A percentile compares a stretch with the other conserved stretches of the same genome.
These are phyloP conservation scores for Saccharomyces hybrid DNA, from an alignment of 1,139 yeast species.

Conservation along the genomic window DNA sequence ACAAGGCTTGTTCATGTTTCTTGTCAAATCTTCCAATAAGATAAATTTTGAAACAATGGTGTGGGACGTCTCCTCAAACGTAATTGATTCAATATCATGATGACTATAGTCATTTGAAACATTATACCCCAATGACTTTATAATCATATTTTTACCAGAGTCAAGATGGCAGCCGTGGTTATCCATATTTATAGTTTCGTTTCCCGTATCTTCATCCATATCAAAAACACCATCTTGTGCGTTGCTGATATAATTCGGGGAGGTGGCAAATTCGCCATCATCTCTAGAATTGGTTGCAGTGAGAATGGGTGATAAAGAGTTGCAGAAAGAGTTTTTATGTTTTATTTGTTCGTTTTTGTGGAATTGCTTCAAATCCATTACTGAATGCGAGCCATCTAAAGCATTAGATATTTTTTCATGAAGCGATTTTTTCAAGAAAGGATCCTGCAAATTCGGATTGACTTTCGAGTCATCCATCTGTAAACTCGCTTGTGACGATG, in stretches of 20 bases:
- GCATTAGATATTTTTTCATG: conserved; percentile 24
- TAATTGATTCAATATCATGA: conserved; percentile 11
- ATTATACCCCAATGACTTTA: background rate
- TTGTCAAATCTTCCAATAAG: conserved; percentile 83
- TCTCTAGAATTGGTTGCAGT: background rate
- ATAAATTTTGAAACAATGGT: conserved; percentile 51
- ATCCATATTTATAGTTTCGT: conserved; percentile 25
- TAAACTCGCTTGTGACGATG: conserved; percentile 1
- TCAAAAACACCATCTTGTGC: background rate
- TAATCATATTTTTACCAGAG: background rate
- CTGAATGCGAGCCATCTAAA: conserved; percentile 24
- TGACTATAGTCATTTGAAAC: conserved; percentile 1
- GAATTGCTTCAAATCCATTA: conserved; percentile 28
- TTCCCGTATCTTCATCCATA: conserved; percentile 13
- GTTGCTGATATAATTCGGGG: conserved; percentile 1
- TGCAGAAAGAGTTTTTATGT: background rate
- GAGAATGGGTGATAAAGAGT: background rate
- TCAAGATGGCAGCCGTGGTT: background rate
- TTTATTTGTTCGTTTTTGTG: conserved; percentile 17
- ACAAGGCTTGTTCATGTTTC: conserved; percentile 76
- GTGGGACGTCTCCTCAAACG: conserved; percentile 25
- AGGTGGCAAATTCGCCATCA: background rate
- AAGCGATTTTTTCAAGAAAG: conserved; percentile 18
- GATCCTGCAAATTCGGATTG: conserved; percentile 12
- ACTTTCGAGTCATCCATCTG: background rate